Evolutionary conservation across 1,284 basidiomycete species (phyloP), one percentile per base, ranked within the genome.

Genomic region (Melampsora larici-populina): DNA sequence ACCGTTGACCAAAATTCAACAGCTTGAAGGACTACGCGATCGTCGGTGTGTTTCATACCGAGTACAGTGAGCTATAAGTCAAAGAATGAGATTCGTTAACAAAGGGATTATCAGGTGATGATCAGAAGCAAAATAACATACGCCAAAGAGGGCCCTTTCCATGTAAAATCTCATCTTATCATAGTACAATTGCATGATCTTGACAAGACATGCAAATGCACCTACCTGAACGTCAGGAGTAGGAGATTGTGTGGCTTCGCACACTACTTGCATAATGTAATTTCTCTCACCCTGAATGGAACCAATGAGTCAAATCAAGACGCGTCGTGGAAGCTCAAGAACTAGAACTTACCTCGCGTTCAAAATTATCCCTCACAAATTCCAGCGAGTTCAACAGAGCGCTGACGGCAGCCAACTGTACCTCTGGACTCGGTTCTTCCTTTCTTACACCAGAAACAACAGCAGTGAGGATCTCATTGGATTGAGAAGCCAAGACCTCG

Each of bases 221-320:
- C 89, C 92, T 29, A 95, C 90, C 86, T 97, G 94, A 70, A 98
- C 94, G 63, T 88, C 85, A 21, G 91, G 88, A 5, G 89, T 85
- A 1, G 87, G 80, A 81, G 90, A 94, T 85, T 99, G 97, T 0
- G 97, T 99, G 0, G 96, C 97, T 84, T 99, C 97, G 84, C 96
- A 99, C 33, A 99, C 93, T 70, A 99, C 94, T 86, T 99, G 97
- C 97, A 99, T 99, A 85, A 99, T 99, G 86, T 97, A 99, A 86
- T 98, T 99, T 73, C 96, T 90, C 85, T 99, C 96, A 79, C 97
- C 96, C 93, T 95, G 81, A 33, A 17, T 29, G 26, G 26, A 21
- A 24, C 8, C 31, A n/a, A 18, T 80, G 75, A 26, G 75, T 29
- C 58, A 48, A 18, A 49, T 18, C 64, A 79, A 66, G 70, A 24